phyloP scores from a whole-genome alignment of 108 stramenopile species.

The Parietichytrium sp. region DNA sequence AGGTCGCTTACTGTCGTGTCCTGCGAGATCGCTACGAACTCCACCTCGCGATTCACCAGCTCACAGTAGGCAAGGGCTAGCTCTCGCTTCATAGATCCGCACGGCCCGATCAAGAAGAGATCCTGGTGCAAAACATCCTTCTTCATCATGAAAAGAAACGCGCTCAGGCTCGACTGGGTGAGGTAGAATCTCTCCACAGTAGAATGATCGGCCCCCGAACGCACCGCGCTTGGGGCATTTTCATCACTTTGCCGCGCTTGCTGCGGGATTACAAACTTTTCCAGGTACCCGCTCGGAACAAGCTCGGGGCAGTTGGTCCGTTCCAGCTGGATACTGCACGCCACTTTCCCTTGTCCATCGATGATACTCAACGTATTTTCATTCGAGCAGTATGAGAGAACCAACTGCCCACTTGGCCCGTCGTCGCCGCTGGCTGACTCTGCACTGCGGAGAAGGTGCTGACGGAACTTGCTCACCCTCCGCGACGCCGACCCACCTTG shows the following conservation, averaged over 20 bases:
- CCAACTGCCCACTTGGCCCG: too few species aligned
- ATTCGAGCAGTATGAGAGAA: too few species aligned
- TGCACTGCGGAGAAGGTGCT: too few species aligned
- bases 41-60: constrained; percentile 67
- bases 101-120: constrained; percentile 69
- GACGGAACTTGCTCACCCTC: too few species aligned
- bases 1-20: constrained; percentile 79
- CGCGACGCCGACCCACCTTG: too few species aligned
- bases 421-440: too few species aligned
- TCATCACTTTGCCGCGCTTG: too few species aligned
- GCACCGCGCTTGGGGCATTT: too few species aligned
- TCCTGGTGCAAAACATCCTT: constrained; percentile 78
- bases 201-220: background rate
- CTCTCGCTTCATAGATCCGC: constrained; percentile 50
- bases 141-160: constrained; percentile 42
- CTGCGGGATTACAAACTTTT: background rate
- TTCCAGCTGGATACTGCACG: too few species aligned
- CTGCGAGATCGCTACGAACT: constrained; percentile 65
- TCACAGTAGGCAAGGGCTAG: constrained; percentile 71
- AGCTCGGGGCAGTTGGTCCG: too few species aligned
- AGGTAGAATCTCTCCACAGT: constrained; percentile 56
- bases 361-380: too few species aligned
- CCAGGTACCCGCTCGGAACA: background rate
- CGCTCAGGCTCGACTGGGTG: background rate
- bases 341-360: too few species aligned